Percentiles rank a stretch among this genome's conserved stretches.
These are phyloP conservation scores for Podospora bellae-mahoneyi DNA, from an alignment of 495 filamentous ascomycete genomes.

Conservation along the genomic window DNA sequence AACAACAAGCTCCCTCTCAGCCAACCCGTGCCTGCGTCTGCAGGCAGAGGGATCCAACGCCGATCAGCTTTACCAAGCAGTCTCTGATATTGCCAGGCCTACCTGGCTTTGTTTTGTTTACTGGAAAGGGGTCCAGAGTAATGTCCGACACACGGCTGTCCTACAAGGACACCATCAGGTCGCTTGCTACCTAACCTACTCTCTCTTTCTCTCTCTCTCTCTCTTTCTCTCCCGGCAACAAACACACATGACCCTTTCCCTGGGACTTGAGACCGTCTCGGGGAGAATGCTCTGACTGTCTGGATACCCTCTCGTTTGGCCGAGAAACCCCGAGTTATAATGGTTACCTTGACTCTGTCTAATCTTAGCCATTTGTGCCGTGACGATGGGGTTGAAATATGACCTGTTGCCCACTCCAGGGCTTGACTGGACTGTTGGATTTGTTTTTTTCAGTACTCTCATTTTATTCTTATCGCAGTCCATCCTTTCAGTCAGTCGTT, in stretches of 20 bases:
- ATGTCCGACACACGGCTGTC: constrained; percentile 8
- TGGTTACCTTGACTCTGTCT: constrained; percentile 29
- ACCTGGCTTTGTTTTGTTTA: constrained; percentile 12
- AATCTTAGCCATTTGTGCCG: constrained; percentile 16
- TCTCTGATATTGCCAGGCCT: neutral
- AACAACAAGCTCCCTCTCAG: neutral
- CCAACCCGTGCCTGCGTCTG: neutral
- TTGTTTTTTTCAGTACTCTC: neutral
- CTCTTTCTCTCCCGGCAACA: neutral
- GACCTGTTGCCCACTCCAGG: constrained; percentile 3
- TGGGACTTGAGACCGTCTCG: constrained; percentile 13
- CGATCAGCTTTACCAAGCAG: neutral
- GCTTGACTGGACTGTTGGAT: neutral
- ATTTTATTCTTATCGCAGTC: neutral
- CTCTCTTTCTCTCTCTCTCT: neutral
- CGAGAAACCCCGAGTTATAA: constrained; percentile 9
- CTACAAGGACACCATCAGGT: neutral
- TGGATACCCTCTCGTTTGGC: constrained; percentile 12
- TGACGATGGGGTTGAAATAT: constrained; percentile 20
- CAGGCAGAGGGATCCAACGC: constrained; percentile 6
- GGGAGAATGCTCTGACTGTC: constrained; percentile 6
- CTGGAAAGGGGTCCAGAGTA: constrained; percentile 14
- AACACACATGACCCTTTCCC: neutral
- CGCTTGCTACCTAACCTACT: neutral
- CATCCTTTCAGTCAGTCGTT: constrained; percentile 13